Evolutionary conservation across 306 rosid genomes (phyloP).

Genomic region (Ammopiptanthus mongolicus): DNA sequence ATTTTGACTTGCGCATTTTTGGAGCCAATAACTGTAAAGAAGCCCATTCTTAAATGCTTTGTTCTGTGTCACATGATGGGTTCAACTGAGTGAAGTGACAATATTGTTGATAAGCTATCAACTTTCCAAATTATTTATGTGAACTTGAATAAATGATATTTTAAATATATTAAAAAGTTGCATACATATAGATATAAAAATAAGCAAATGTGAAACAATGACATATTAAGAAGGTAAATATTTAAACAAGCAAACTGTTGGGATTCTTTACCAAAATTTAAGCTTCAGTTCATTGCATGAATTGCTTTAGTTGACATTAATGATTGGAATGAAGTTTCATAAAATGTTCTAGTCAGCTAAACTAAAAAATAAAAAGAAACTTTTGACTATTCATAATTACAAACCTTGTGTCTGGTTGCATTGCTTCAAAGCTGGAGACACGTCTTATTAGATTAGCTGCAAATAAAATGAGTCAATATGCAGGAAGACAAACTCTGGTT

Average conservation of each 20-base stretch:
- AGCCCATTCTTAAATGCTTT: neutral
- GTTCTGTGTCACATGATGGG: neutral
- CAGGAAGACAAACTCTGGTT: neutral
- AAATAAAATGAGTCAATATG: conserved; percentile 16
- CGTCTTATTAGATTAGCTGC: conserved; percentile 90
- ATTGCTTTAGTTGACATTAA: neutral
- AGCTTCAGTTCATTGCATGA: conserved; percentile 7
- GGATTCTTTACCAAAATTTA: neutral
- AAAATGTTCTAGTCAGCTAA: neutral
- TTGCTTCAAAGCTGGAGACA: conserved; percentile 88
- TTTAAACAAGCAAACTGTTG: neutral
- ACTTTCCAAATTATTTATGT: neutral
- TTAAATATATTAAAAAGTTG: neutral
- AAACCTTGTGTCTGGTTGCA: conserved; percentile 81
- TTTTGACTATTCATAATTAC: neutral
- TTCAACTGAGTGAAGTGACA: neutral
- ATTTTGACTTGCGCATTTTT: neutral
- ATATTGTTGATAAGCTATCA: neutral
- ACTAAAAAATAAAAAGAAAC: neutral
- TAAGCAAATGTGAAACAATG: neutral
- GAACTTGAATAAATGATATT: neutral
- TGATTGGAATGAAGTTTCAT: neutral
- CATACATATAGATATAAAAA: neutral
- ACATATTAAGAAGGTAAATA: neutral
- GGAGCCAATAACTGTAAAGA: neutral